Percentiles rank a stretch among this genome's conserved stretches.
These are phyloP conservation scores for Carallia brachiata DNA, from an alignment of 345 rosid species.

Conservation along the genomic window DNA sequence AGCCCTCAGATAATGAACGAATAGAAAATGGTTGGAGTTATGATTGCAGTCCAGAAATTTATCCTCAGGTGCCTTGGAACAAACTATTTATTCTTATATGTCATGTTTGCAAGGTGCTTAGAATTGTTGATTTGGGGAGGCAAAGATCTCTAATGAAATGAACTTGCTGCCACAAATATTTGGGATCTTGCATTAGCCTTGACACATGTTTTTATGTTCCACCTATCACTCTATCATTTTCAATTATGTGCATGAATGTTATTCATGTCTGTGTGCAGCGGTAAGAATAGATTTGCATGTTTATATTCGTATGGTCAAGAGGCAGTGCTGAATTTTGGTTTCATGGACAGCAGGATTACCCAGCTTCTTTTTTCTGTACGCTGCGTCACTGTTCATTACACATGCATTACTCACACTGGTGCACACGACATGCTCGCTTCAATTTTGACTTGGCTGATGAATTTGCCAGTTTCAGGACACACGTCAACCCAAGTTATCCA, in stretches of 20 bases:
- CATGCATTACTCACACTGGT: too few relatives aligned
- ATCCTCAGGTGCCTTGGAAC: conserved; percentile 50
- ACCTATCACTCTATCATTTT: too few relatives aligned
- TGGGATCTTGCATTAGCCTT: too few relatives aligned
- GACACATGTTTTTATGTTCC: too few relatives aligned
- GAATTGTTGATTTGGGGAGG: not conserved
- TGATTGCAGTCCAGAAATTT: conserved; percentile 56
- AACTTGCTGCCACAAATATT: not conserved
- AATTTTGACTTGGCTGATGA: conserved; percentile 14
- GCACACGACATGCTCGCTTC: not conserved
- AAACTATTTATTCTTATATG: conserved; percentile 3
- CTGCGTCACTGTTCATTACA: too few relatives aligned
- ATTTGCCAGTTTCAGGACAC: conserved; percentile 50
- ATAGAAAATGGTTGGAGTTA: conserved; percentile 62
- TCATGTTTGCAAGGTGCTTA: conserved; percentile 1
- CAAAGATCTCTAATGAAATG: not conserved
- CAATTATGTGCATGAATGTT: too few relatives aligned
- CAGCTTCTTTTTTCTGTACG: too few relatives aligned
- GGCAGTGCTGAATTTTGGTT: too few relatives aligned
- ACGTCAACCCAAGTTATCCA: conserved; percentile 60
- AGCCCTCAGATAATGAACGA: conserved; percentile 62
- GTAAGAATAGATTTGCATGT: too few relatives aligned
- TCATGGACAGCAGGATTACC: too few relatives aligned
- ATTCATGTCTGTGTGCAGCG: too few relatives aligned
- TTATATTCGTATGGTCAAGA: too few relatives aligned